Percentiles rank a stretch among this genome's conserved stretches.
Evolutionary conservation across 768 basidiomycete species (phyloP).

Genomic region (Mycena rosella): DNA sequence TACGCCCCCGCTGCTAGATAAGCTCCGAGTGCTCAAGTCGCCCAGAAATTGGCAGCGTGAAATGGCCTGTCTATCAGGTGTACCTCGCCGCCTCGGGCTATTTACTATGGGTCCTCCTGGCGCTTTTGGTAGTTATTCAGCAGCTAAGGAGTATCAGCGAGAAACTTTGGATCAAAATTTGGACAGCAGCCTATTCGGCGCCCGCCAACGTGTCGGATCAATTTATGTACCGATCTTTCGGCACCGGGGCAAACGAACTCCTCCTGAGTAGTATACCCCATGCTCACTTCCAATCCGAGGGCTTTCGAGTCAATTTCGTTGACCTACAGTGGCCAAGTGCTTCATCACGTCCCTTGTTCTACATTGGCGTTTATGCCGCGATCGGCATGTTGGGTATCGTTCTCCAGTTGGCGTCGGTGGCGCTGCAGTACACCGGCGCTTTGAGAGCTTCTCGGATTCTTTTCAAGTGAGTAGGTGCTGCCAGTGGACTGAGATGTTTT

Average conservation of each 20-base stretch:
- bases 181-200: conserved; percentile 18
- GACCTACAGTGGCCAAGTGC: conserved; percentile 60
- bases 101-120: conserved; percentile 71
- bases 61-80: conserved; percentile 76
- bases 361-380: conserved; percentile 73
- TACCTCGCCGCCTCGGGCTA: conserved; percentile 84
- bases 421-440: conserved; percentile 72
- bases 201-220: not conserved
- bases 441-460: conserved; percentile 59
- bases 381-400: conserved; percentile 54
- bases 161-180: conserved; percentile 77
- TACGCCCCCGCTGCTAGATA: no score
- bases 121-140: conserved; percentile 57
- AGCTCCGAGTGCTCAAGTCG: not conserved
- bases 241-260: not conserved
- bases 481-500: conserved; percentile 35
- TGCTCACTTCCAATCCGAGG: not conserved
- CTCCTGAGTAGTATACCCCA: not conserved
- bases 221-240: conserved; percentile 3
- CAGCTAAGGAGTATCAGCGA: conserved; percentile 66
- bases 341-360: conserved; percentile 76
- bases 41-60: conserved; percentile 80
- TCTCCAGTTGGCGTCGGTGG: conserved; percentile 6
- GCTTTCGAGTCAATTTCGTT: conserved; percentile 29
- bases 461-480: conserved; percentile 50